Percentiles rank a stretch among this genome's conserved stretches.
Evolutionary conservation across 1,284 basidiomycete genomes (phyloP).

Genomic region (Puccinia hordei): DNA sequence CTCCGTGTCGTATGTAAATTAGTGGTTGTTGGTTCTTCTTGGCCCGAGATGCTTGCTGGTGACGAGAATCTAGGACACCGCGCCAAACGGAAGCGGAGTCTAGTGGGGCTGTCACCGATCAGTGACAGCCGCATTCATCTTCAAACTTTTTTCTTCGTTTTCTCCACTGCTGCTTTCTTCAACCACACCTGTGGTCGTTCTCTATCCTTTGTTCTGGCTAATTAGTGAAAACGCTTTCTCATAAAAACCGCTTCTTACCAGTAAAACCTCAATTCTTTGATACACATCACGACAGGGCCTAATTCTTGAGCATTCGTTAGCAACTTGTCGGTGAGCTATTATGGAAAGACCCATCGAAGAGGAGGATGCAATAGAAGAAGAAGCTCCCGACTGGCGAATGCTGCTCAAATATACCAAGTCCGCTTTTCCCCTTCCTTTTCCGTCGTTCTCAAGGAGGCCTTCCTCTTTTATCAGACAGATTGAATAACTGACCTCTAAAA

Average conservation of each 20-base stretch:
- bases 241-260: neutral
- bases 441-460: neutral
- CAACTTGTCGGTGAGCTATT: too few relatives aligned
- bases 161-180: neutral
- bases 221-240: too few relatives aligned
- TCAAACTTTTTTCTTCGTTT: neutral
- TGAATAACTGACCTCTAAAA: neutral
- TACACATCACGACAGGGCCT: too few relatives aligned
- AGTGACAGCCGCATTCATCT: conserved; percentile 19
- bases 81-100: neutral
- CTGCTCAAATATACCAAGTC: conserved; percentile 37
- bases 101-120: neutral
- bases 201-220: too few relatives aligned
- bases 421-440: neutral
- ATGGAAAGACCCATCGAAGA: conserved; percentile 24
- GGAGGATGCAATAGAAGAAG: conserved; percentile 44
- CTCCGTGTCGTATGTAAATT: too few relatives aligned
- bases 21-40: neutral
- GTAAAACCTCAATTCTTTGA: too few relatives aligned
- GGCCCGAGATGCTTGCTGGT: neutral
- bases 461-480: neutral
- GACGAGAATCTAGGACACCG: too few relatives aligned
- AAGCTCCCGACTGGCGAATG: conserved; percentile 49
- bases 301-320: too few relatives aligned
- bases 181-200: too few relatives aligned